phyloP scores from a whole-genome alignment of 129 eudicot genomes.

The Lactuca saligna region DNA sequence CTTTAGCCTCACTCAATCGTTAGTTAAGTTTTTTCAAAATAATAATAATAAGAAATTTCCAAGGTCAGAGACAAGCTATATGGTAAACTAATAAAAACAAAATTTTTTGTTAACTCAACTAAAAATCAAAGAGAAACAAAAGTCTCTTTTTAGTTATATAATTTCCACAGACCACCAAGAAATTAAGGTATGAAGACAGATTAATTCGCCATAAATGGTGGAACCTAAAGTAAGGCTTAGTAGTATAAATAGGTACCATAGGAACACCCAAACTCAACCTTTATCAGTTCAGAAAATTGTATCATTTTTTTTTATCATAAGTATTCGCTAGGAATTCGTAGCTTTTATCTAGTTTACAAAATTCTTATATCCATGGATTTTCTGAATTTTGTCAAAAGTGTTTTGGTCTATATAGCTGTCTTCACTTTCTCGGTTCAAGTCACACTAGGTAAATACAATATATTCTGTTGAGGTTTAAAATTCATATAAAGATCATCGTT shows the following conservation, averaged over 20 bases:
- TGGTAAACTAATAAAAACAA: too few relatives aligned
- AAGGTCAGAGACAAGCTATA: too few relatives aligned
- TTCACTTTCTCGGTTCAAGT: conserved; percentile 43
- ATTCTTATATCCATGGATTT: conserved; percentile 34
- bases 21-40: too few relatives aligned
- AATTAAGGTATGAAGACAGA: background rate
- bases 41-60: too few relatives aligned
- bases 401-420: conserved; percentile 26
- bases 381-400: conserved; percentile 13
- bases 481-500: background rate
- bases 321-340: background rate
- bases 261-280: conserved; percentile 17
- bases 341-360: background rate
- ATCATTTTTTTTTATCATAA: background rate
- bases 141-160: conserved; percentile 23
- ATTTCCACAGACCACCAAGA: conserved; percentile 24
- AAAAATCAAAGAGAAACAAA: conserved; percentile 14
- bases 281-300: conserved; percentile 9
- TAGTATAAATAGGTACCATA: conserved; percentile 24
- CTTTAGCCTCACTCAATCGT: too few relatives aligned
- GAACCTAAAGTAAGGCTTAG: conserved; percentile 11
- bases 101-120: background rate
- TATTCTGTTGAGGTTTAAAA: background rate
- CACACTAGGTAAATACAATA: conserved; percentile 34
- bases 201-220: conserved; percentile 36